Percentiles rank a stretch among this genome's conserved stretches.
Evolutionary conservation across 371 early-diverging fungal genomes (phyloP).

Genomic region (Mucor saturninus): DNA sequence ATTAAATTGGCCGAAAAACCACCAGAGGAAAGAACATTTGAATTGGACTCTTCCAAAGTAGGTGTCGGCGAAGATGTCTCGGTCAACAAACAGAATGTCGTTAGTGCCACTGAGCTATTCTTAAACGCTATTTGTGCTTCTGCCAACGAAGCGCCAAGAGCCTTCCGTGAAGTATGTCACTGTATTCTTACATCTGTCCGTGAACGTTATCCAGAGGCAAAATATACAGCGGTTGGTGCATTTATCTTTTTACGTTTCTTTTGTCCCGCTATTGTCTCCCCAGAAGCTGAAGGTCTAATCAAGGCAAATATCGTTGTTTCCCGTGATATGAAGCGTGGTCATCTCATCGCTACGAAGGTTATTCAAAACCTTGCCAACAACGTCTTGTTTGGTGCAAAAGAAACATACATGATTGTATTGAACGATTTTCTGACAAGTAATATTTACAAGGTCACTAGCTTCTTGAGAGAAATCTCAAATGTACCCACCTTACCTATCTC

Average conservation of each 20-base stretch:
- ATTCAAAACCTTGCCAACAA: slow-evolving; percentile 95
- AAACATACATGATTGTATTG: slow-evolving; percentile 87
- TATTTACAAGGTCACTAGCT: slow-evolving; percentile 69
- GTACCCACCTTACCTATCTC: slow-evolving; percentile 20
- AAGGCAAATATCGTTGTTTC: slow-evolving; percentile 33
- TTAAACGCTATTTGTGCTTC: slow-evolving; percentile 86
- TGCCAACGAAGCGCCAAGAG: slow-evolving; percentile 69
- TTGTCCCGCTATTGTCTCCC: slow-evolving; percentile 94
- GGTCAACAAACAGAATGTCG: slow-evolving; percentile 81
- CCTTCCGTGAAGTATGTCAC: slow-evolving; percentile 83
- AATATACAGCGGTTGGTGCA: slow-evolving; percentile 88
- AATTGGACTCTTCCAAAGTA: slow-evolving; percentile 84
- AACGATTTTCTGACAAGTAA: slow-evolving; percentile 84
- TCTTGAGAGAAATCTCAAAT: slow-evolving; percentile 63
- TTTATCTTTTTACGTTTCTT: slow-evolving; percentile 95
- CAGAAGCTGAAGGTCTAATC: slow-evolving; percentile 68
- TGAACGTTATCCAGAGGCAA: slow-evolving; percentile 85
- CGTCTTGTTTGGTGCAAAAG: slow-evolving; percentile 92
- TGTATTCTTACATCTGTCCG: slow-evolving; percentile 79
- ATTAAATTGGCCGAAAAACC: slow-evolving; percentile 56
- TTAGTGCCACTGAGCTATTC: slow-evolving; percentile 75
- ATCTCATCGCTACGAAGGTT: slow-evolving; percentile 90
- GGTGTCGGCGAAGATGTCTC: slow-evolving; percentile 64
- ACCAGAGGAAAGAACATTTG: slow-evolving; percentile 65
- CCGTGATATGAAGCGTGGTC: slow-evolving; percentile 76